Conservation (phyloP, 768 basidiomycete genomes). For the Ramaria sp. region DNA sequence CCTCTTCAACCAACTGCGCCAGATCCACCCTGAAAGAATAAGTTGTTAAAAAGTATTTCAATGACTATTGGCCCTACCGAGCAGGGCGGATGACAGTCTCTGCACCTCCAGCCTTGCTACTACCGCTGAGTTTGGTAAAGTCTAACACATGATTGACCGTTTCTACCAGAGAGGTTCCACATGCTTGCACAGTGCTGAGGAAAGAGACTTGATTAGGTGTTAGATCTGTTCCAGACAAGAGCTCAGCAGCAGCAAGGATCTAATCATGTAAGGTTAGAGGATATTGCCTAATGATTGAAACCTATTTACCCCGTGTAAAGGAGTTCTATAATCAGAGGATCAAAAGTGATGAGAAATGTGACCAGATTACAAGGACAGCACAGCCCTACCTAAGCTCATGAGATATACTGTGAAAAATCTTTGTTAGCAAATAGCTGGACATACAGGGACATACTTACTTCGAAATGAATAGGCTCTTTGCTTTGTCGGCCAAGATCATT, state of each 20-base stretch:
- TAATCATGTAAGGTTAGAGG: constrained; percentile 16
- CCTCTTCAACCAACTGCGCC: constrained; percentile 77
- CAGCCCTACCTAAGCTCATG: constrained; percentile 55
- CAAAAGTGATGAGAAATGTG: not conserved
- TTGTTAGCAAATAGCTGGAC: not conserved
- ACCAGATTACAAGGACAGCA: not conserved
- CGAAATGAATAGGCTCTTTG: constrained; percentile 85
- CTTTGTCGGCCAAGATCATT: constrained; percentile 92
- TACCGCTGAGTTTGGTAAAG: constrained; percentile 90
- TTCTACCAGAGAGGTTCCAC: constrained; percentile 91
- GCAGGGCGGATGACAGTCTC: constrained; percentile 64
- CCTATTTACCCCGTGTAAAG: constrained; percentile 68
- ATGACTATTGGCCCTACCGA: constrained; percentile 30
- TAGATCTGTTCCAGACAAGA: constrained; percentile 77
- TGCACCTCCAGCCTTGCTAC: constrained; percentile 64
- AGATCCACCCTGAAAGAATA: constrained; percentile 46
- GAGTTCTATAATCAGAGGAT: constrained; percentile 37
- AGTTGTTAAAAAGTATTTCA: not conserved
- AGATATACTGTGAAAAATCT: constrained; percentile 50
- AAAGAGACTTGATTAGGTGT: constrained; percentile 77
- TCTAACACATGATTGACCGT: constrained; percentile 96
- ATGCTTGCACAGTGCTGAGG: constrained; percentile 87
- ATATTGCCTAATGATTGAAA: constrained; percentile 1
- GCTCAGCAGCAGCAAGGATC: constrained; percentile 87
- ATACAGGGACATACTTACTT: constrained; percentile 39